These are phyloP conservation scores for Luzula sylvatica DNA, from an alignment of 176 grass and related monocot species.

Conservation along the genomic window DNA sequence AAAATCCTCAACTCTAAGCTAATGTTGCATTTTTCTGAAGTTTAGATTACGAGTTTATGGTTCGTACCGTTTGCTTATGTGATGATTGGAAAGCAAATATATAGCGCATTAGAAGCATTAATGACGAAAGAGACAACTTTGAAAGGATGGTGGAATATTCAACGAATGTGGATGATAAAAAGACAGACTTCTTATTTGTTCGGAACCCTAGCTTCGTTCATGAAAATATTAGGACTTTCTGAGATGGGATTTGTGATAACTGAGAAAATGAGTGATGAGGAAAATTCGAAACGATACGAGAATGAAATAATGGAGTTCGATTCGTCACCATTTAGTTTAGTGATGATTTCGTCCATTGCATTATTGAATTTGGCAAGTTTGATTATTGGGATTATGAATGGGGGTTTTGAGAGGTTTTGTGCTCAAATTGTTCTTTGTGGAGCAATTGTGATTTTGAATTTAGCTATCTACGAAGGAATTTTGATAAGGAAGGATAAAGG, in stretches of 20 bases:
- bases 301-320: constrained; percentile 70
- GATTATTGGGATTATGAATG: constrained; percentile 14
- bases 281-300: constrained; percentile 46
- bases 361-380: constrained; percentile 45
- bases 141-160: constrained; percentile 56
- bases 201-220: constrained; percentile 16
- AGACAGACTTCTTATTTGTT: constrained; percentile 63
- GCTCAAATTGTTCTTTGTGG: constrained; percentile 44
- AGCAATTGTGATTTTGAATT: constrained; percentile 30
- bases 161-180: constrained; percentile 50
- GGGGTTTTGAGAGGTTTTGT: constrained; percentile 17
- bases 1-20: constrained; percentile 17
- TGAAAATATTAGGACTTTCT: constrained; percentile 32
- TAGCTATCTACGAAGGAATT: constrained; percentile 62
- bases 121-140: constrained; percentile 27
- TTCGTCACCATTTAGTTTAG: constrained; percentile 30
- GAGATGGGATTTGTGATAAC: constrained; percentile 42
- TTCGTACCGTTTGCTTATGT: constrained; percentile 49
- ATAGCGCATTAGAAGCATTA: constrained; percentile 37
- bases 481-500: constrained; percentile 59
- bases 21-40: background rate
- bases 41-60: constrained; percentile 46
- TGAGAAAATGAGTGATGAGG: constrained; percentile 31
- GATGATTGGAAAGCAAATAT: constrained; percentile 24
- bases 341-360: constrained; percentile 38